These are phyloP conservation scores for Lagenaria siceraria DNA, from an alignment of 306 rosid species.

Conservation along the genomic window DNA sequence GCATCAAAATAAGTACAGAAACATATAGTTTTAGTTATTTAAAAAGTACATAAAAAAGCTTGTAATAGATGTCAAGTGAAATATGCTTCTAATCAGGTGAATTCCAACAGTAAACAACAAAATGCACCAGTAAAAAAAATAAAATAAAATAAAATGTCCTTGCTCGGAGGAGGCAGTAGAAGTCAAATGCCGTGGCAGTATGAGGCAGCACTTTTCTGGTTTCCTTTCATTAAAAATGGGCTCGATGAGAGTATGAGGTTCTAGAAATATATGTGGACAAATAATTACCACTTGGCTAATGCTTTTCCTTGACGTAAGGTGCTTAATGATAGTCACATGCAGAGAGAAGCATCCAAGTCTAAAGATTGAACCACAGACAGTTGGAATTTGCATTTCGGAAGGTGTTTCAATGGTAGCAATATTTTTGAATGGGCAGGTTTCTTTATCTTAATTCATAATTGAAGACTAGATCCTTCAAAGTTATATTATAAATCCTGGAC, in stretches of 20 bases:
- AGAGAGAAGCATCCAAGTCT: neutral
- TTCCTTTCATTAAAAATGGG: neutral
- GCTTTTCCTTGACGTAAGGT: neutral
- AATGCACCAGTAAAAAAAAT: neutral
- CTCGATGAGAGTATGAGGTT: neutral
- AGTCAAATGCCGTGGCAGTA: neutral
- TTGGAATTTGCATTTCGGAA: neutral
- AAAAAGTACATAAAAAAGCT: neutral
- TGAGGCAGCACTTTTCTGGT: neutral
- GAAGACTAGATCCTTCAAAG: neutral
- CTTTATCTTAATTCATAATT: neutral
- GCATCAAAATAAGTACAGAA: slow-evolving; percentile 1
- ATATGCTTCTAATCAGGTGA: neutral
- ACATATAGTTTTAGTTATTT: neutral
- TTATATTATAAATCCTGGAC: neutral
- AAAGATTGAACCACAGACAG: neutral
- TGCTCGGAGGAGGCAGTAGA: neutral
- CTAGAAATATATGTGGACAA: neutral
- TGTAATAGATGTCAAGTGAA: neutral
- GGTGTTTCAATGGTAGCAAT: neutral
- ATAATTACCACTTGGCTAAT: neutral
- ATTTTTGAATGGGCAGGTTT: neutral
- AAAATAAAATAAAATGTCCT: too few species aligned
- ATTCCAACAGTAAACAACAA: neutral
- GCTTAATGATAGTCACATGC: neutral